phyloP scores from a whole-genome alignment of 306 rosid genomes.

The Vicia villosa region DNA sequence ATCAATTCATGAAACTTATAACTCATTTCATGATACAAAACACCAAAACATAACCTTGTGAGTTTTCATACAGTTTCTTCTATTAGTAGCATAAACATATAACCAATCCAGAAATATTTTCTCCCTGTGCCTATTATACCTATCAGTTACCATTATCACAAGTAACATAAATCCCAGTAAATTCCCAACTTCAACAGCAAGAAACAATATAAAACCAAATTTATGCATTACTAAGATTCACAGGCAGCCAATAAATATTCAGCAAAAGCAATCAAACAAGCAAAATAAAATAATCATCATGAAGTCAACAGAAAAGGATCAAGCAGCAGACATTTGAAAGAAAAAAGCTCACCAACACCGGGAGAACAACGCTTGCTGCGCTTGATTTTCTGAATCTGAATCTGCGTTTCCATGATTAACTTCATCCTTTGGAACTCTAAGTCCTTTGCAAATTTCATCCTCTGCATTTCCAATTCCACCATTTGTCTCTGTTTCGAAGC shows the following conservation, averaged over 20 bases:
- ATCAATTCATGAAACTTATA: constrained; percentile 15
- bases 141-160: constrained; percentile 16
- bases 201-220: background rate
- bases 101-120: constrained; percentile 12
- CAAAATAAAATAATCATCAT: background rate
- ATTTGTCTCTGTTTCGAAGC: constrained; percentile 63
- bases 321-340: too few relatives aligned
- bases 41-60: background rate
- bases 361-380: constrained; percentile 61
- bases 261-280: constrained; percentile 4
- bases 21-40: background rate
- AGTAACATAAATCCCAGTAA: background rate
- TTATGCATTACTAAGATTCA: background rate
- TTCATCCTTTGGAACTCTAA: constrained; percentile 78
- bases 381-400: constrained; percentile 61
- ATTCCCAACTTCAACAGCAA: background rate
- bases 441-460: constrained; percentile 78
- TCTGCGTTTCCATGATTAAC: constrained; percentile 70
- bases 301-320: background rate
- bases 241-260: background rate
- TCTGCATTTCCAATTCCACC: constrained; percentile 79
- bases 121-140: background rate
- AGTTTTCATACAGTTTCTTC: constrained; percentile 7
- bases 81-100: background rate
- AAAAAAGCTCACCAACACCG: constrained; percentile 49